A percentile compares a stretch with the other conserved stretches of the same genome.
phyloP scores from a whole-genome alignment of 495 filamentous ascomycete species.

The Pyrenopolyporus hunteri region DNA sequence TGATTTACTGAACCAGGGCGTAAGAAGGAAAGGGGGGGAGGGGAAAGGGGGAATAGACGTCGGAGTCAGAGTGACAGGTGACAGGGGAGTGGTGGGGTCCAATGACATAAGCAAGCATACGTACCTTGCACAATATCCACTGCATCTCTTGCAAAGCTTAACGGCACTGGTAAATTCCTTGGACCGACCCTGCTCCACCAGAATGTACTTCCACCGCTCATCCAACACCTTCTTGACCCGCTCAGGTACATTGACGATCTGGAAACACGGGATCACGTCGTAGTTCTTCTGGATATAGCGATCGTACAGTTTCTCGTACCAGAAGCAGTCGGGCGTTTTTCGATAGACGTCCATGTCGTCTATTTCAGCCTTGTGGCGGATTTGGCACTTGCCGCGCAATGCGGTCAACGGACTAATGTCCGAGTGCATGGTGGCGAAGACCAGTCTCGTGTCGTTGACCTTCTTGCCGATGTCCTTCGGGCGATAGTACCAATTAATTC shows the following conservation, averaged over 20 bases:
- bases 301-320: slow-evolving; percentile 97
- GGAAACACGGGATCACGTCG: slow-evolving; percentile 88
- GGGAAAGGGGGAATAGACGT: slow-evolving; percentile 7
- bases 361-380: slow-evolving; percentile 87
- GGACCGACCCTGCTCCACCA: slow-evolving; percentile 86
- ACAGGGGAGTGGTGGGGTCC: slow-evolving; percentile 11
- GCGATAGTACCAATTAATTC: slow-evolving; percentile 98
- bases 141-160: slow-evolving; percentile 93
- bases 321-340: slow-evolving; percentile 83
- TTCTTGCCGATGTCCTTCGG: slow-evolving; percentile 94
- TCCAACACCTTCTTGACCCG: slow-evolving; percentile 94
- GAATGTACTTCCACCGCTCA: slow-evolving; percentile 92
- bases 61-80: neutral
- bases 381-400: slow-evolving; percentile 88
- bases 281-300: slow-evolving; percentile 97
- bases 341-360: slow-evolving; percentile 81
- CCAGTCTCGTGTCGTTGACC: slow-evolving; percentile 82
- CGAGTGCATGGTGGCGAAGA: slow-evolving; percentile 98
- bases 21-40: neutral
- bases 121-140: slow-evolving; percentile 86
- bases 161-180: slow-evolving; percentile 97
- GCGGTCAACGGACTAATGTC: slow-evolving; percentile 92
- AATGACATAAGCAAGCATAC: slow-evolving; percentile 46
- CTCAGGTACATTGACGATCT: slow-evolving; percentile 94
- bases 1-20: slow-evolving; percentile 14